A percentile compares a stretch with the other conserved stretches of the same genome.
Conservation (phyloP, 1,284 basidiomycete genomes). For the Cutaneotrichosporon sp. region DNA sequence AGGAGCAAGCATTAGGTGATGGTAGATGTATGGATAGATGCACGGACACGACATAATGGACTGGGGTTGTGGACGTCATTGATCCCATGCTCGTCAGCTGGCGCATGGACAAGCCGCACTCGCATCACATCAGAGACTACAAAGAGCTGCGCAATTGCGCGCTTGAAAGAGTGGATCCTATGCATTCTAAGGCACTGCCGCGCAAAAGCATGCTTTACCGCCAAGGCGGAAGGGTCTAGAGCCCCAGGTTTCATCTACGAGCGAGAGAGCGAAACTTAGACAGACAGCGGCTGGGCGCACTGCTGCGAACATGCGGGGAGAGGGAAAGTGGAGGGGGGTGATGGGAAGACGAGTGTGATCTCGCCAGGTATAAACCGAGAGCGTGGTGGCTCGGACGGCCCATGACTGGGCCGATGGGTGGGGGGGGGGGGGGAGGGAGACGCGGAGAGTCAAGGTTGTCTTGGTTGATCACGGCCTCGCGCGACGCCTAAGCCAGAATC, state of each 20-base stretch:
- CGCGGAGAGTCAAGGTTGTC: neutral
- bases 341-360: conserved; percentile 1
- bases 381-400: neutral
- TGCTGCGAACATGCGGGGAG: neutral
- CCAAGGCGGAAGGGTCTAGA: conserved; percentile 7
- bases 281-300: neutral
- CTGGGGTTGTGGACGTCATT: neutral
- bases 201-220: conserved; percentile 10
- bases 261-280: neutral
- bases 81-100: neutral
- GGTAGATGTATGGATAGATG: neutral
- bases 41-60: neutral
- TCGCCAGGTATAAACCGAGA: neutral
- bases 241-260: conserved; percentile 1
- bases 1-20: conserved; percentile 8
- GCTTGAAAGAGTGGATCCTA: conserved; percentile 11
- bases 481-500: conserved; percentile 1
- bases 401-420: neutral
- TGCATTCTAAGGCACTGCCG: conserved; percentile 3
- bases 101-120: neutral
- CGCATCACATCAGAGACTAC: neutral
- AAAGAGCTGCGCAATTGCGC: neutral
- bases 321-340: neutral
- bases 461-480: neutral
- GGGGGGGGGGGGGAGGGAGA: too few relatives aligned